Percentiles rank a stretch among this genome's conserved stretches.
These are phyloP conservation scores for Saccharomyces hybrid DNA, from an alignment of 1,139 yeast genomes.

Conservation along the genomic window DNA sequence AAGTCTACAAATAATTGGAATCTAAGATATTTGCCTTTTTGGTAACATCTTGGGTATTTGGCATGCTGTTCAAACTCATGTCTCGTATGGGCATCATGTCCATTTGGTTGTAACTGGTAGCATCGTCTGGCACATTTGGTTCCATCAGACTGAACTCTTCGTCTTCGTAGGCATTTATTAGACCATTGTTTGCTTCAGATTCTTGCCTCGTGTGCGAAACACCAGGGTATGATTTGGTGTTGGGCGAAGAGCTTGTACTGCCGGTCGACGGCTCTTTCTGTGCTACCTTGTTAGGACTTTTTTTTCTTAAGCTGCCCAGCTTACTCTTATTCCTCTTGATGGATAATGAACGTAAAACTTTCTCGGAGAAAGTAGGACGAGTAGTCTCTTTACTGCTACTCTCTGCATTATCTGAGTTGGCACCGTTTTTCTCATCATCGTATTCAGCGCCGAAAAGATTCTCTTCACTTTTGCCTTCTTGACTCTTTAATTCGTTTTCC, in stretches of 20 bases:
- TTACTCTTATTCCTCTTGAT: constrained; percentile 14
- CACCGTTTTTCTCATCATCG: constrained; percentile 9
- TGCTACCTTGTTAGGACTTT: neutral
- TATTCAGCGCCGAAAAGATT: constrained; percentile 14
- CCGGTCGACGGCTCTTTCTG: neutral
- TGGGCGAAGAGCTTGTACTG: constrained; percentile 1
- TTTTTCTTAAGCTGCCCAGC: neutral
- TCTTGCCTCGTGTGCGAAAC: constrained; percentile 12
- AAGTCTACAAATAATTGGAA: constrained; percentile 6
- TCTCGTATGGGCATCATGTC: constrained; percentile 9
- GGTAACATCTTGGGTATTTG: constrained; percentile 6
- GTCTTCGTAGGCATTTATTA: constrained; percentile 18
- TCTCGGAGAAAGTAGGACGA: constrained; percentile 23
- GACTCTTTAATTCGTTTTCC: constrained; percentile 43
- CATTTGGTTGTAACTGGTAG: neutral
- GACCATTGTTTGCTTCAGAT: constrained; percentile 20
- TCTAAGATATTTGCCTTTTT: constrained; percentile 9
- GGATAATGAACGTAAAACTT: constrained; percentile 22
- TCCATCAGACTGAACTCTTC: constrained; percentile 14
- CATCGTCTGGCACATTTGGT: constrained; percentile 9
- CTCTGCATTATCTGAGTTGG: constrained; percentile 7
- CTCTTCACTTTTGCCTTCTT: constrained; percentile 36
- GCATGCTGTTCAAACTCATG: constrained; percentile 10
- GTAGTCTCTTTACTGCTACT: constrained; percentile 7
- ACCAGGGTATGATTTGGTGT: constrained; percentile 10